Conservation (phyloP, 2,329 filamentous ascomycete genomes). For the Bipolaris sorokiniana region DNA sequence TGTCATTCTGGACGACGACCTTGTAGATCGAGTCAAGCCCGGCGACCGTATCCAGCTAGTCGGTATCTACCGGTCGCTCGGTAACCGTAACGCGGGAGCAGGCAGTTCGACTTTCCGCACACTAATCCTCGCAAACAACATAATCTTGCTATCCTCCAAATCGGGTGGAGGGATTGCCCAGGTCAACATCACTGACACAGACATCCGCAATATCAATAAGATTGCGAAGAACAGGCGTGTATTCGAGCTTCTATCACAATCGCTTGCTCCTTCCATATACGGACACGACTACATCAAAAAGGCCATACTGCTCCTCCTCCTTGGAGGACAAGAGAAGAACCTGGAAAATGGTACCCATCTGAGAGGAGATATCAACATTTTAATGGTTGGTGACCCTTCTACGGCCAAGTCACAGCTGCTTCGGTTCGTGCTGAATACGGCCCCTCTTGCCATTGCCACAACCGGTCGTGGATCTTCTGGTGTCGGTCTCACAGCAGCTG, state of each 20-base stretch:
- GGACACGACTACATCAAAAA: constrained; percentile 98
- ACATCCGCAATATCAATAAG: constrained; percentile 99
- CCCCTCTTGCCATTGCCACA: constrained; percentile 93
- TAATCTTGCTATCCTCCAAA: constrained; percentile 93
- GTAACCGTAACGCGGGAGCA: constrained; percentile 89
- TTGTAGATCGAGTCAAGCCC: constrained; percentile 93
- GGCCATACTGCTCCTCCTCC: constrained; percentile 90
- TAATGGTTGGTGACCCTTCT: constrained; percentile 98
- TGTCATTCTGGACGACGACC: constrained; percentile 93
- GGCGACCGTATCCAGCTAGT: constrained; percentile 96
- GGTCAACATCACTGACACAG: constrained; percentile 90
- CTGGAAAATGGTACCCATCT: constrained; percentile 97
- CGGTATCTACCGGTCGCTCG: constrained; percentile 92
- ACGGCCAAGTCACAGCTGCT: constrained; percentile 98
- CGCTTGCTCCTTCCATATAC: constrained; percentile 93
- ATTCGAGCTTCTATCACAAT: constrained; percentile 91
- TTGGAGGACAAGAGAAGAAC: constrained; percentile 98
- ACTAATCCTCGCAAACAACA: constrained; percentile 89
- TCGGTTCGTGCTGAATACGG: constrained; percentile 95
- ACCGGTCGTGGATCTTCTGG: constrained; percentile 96
- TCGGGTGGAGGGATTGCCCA: constrained; percentile 93
- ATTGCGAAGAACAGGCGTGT: constrained; percentile 92
- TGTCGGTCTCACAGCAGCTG: constrained; percentile 95
- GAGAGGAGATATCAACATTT: constrained; percentile 97
- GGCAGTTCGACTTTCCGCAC: constrained; percentile 96